Percentiles rank a stretch among this genome's conserved stretches.
Conservation (phyloP, 169 alveolate species). For the Plasmodium berghei region DNA sequence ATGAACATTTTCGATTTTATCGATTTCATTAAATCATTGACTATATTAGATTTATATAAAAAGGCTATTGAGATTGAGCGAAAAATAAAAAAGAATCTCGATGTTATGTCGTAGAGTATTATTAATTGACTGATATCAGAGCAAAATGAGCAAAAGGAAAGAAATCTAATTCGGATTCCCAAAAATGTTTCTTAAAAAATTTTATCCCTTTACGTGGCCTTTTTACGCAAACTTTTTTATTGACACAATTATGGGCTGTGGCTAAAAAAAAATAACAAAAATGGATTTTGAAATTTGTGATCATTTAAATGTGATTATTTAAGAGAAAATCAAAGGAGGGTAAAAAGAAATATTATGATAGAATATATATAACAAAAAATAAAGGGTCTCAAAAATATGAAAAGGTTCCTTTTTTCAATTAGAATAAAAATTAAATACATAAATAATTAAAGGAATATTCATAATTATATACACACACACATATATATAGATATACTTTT, state of each 20-base stretch:
- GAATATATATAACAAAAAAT: neutral
- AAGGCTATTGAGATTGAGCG: conserved; percentile 13
- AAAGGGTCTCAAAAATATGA: neutral
- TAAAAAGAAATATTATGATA: neutral
- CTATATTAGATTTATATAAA: conserved; percentile 29
- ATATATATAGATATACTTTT: too few species aligned
- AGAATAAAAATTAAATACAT: too few species aligned
- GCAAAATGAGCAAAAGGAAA: too few species aligned
- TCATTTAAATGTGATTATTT: too few species aligned
- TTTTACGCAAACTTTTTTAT: neutral
- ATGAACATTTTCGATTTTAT: conserved; percentile 22
- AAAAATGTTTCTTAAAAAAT: too few species aligned
- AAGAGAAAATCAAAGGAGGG: neutral
- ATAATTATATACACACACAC: too few species aligned
- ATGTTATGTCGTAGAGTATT: neutral
- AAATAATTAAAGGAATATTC: too few species aligned
- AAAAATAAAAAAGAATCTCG: conserved; percentile 3
- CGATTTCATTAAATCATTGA: conserved; percentile 22
- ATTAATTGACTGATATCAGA: too few species aligned
- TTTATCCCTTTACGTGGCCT: too few species aligned
- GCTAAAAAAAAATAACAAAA: neutral
- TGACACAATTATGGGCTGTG: neutral
- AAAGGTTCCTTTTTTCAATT: neutral
- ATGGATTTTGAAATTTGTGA: too few species aligned
- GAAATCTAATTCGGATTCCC: too few species aligned